A percentile compares a stretch with the other conserved stretches of the same genome.
Evolutionary conservation across 495 filamentous ascomycete species (phyloP).

Genomic region (Cercophora sp.): DNA sequence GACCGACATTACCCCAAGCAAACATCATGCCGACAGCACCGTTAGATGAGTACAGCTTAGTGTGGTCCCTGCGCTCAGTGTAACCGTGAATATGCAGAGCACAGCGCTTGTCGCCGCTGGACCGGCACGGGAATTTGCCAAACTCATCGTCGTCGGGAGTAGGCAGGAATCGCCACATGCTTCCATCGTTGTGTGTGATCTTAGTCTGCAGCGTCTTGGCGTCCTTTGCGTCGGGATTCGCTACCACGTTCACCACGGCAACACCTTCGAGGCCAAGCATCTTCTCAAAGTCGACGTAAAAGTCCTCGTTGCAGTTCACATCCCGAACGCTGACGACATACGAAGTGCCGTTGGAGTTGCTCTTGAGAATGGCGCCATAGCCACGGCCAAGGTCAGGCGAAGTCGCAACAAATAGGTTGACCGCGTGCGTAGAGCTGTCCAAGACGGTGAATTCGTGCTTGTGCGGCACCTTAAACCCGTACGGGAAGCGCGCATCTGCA

Average conservation of each 20-base stretch:
- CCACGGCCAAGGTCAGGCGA: conserved; percentile 49
- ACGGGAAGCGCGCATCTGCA: conserved; percentile 79
- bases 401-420: conserved; percentile 87
- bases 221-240: conserved; percentile 62
- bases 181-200: conserved; percentile 95
- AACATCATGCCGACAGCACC: conserved; percentile 92
- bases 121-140: conserved; percentile 67
- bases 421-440: conserved; percentile 83
- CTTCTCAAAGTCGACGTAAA: conserved; percentile 95
- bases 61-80: conserved; percentile 74
- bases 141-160: conserved; percentile 65
- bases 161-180: conserved; percentile 71
- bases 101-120: conserved; percentile 59
- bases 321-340: conserved; percentile 76
- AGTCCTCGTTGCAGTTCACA: conserved; percentile 70
- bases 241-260: conserved; percentile 77
- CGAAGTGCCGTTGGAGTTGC: conserved; percentile 94
- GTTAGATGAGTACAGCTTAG: conserved; percentile 79
- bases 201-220: conserved; percentile 78
- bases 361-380: conserved; percentile 90
- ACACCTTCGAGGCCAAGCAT: conserved; percentile 89
- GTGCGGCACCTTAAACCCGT: conserved; percentile 67
- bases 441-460: conserved; percentile 87
- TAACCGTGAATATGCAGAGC: conserved; percentile 92
- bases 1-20: conserved; percentile 85